These are phyloP conservation scores for Botrytis porri DNA, from an alignment of 2,329 filamentous ascomycete species.

Conservation along the genomic window DNA sequence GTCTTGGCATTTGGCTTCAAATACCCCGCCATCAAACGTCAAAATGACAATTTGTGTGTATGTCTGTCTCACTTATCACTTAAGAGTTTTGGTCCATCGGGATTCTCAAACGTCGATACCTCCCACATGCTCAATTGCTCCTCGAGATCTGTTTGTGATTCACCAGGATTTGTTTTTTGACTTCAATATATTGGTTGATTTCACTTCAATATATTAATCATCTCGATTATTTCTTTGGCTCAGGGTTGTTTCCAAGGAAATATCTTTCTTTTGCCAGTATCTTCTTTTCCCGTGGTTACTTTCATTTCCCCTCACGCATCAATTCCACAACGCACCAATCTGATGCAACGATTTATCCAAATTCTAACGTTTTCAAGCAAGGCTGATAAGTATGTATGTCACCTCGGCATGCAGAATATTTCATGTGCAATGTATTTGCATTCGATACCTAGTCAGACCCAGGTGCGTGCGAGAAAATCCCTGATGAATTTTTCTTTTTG, in stretches of 20 bases:
- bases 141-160: background rate
- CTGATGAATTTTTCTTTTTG: background rate
- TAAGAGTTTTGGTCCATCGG: background rate
- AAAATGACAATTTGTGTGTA: background rate
- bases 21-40: background rate
- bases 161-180: background rate
- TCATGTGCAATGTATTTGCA: background rate
- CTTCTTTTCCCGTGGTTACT: background rate
- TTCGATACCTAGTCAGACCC: background rate
- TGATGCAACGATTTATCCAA: background rate
- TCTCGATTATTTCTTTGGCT: background rate
- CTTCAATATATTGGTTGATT: background rate
- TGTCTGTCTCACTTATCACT: background rate
- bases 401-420: constrained; percentile 1
- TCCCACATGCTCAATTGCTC: background rate
- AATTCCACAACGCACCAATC: background rate
- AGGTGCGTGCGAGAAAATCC: background rate
- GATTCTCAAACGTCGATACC: background rate
- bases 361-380: background rate
- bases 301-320: background rate
- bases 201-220: background rate
- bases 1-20: background rate
- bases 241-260: background rate
- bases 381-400: background rate
- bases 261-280: background rate